phyloP scores from a whole-genome alignment of 2,329 filamentous ascomycete genomes.

The Nemania sp. region DNA sequence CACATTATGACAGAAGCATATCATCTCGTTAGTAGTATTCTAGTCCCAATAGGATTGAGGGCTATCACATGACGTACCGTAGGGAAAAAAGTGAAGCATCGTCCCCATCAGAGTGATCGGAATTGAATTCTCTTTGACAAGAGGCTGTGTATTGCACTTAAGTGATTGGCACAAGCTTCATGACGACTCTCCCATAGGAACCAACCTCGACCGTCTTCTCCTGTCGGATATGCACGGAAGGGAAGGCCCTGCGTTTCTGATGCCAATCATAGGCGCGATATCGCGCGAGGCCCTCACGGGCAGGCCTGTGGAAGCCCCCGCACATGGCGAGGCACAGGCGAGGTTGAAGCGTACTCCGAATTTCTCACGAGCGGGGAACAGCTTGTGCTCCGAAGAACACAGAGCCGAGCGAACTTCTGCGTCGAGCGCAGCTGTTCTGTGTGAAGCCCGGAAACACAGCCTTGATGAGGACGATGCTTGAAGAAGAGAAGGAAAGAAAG shows the following conservation, averaged over 20 bases:
- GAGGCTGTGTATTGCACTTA: constrained; percentile 96
- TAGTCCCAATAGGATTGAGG: constrained; percentile 15
- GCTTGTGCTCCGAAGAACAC: constrained; percentile 27
- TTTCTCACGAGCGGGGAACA: constrained; percentile 82
- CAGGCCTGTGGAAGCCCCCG: constrained; percentile 57
- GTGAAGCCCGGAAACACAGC: constrained; percentile 96
- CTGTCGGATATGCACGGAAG: constrained; percentile 38
- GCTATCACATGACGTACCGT: constrained; percentile 36
- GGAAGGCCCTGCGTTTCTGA: constrained; percentile 79
- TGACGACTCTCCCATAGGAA: constrained; percentile 89
- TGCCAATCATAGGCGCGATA: constrained; percentile 78
- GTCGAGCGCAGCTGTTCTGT: constrained; percentile 56
- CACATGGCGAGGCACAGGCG: constrained; percentile 49
- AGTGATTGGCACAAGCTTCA: constrained; percentile 89
- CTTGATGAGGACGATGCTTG: constrained; percentile 85
- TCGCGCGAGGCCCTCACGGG: constrained; percentile 88
- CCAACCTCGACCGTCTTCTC: constrained; percentile 43
- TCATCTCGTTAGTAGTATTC: constrained; percentile 40
- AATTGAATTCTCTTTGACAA: constrained; percentile 69
- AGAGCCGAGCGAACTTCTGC: constrained; percentile 41
- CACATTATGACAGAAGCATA: too few relatives aligned
- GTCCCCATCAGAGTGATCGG: constrained; percentile 87
- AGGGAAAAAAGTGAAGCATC: constrained; percentile 63
- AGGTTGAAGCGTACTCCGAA: constrained; percentile 93
- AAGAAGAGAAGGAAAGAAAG: constrained; percentile 36